phyloP scores from a whole-genome alignment of 2,329 filamentous ascomycete genomes.

The Rhexocercosporidium sp. region DNA sequence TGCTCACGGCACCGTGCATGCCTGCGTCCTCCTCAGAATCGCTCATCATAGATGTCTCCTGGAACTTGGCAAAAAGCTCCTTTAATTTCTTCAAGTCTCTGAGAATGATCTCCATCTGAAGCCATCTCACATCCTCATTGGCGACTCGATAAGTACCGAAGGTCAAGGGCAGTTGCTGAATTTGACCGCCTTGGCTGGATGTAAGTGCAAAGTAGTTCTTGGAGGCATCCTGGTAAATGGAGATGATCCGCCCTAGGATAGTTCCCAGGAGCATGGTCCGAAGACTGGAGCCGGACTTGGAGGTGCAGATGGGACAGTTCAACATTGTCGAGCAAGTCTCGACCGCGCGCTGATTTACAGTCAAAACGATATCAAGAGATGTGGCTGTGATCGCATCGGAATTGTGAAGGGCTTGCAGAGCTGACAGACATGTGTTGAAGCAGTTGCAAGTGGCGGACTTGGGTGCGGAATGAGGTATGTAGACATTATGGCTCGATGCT shows the following conservation, averaged over 20 bases:
- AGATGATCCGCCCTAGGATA: constrained; percentile 54
- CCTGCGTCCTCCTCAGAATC: constrained; percentile 39
- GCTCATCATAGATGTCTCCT: constrained; percentile 44
- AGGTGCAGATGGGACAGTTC: constrained; percentile 52
- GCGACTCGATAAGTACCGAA: constrained; percentile 53
- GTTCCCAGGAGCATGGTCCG: constrained; percentile 56
- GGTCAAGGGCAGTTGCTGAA: constrained; percentile 45
- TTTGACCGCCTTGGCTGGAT: constrained; percentile 11
- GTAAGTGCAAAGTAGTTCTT: constrained; percentile 46
- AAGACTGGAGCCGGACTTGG: constrained; percentile 49
- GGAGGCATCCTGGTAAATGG: constrained; percentile 51
- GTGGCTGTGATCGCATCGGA: constrained; percentile 46
- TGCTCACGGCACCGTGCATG: constrained; percentile 52
- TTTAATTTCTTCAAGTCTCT: constrained; percentile 55
- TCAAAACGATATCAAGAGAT: constrained; percentile 51
- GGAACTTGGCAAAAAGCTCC: constrained; percentile 51
- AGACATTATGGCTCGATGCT: constrained; percentile 3
- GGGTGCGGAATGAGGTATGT: constrained; percentile 12
- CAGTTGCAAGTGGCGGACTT: constrained; percentile 47
- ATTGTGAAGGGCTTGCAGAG: constrained; percentile 54
- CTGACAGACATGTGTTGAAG: constrained; percentile 53
- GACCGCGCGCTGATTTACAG: constrained; percentile 54
- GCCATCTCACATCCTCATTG: constrained; percentile 52
- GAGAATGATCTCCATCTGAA: constrained; percentile 54
- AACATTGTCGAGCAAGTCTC: constrained; percentile 55